These are phyloP conservation scores for Brassica napus DNA, from an alignment of 345 rosid species.

Conservation along the genomic window DNA sequence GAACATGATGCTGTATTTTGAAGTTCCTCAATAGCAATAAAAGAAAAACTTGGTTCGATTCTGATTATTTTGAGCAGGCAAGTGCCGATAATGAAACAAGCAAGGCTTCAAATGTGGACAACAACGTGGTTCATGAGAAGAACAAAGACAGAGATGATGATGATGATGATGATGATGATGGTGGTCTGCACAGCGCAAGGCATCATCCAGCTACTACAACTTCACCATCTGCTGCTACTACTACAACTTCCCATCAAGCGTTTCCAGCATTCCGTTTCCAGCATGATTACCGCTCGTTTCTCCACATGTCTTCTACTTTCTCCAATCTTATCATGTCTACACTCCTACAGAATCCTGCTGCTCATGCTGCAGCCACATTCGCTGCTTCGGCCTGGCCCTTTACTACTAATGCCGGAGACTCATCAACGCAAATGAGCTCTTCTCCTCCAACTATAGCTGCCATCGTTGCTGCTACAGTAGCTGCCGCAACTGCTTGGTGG, in stretches of 20 bases:
- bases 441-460: slow-evolving; percentile 70
- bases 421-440: slow-evolving; percentile 54
- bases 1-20: slow-evolving; percentile 35
- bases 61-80: slow-evolving; percentile 46
- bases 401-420: slow-evolving; percentile 63
- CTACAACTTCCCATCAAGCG: slow-evolving; percentile 43
- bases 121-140: too few species aligned
- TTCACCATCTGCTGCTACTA: slow-evolving; percentile 46
- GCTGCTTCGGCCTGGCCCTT: slow-evolving; percentile 84
- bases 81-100: slow-evolving; percentile 50
- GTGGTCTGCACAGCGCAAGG: slow-evolving; percentile 19
- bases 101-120: slow-evolving; percentile 43
- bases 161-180: too few species aligned
- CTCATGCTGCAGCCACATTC: slow-evolving; percentile 85
- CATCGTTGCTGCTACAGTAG: slow-evolving; percentile 77
- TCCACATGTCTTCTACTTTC: slow-evolving; percentile 53
- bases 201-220: slow-evolving; percentile 48
- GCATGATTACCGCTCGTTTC: slow-evolving; percentile 55
- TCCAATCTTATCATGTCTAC: slow-evolving; percentile 71
- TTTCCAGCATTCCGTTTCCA: slow-evolving; percentile 57
- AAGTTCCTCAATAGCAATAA: slow-evolving; percentile 40
- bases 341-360: slow-evolving; percentile 84
- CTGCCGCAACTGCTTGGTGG: slow-evolving; percentile 99
- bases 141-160: too few species aligned
- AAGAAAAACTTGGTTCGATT: slow-evolving; percentile 8